These are phyloP conservation scores for Xerocomus minutiporus DNA, from an alignment of 1,284 basidiomycete genomes.

Conservation along the genomic window DNA sequence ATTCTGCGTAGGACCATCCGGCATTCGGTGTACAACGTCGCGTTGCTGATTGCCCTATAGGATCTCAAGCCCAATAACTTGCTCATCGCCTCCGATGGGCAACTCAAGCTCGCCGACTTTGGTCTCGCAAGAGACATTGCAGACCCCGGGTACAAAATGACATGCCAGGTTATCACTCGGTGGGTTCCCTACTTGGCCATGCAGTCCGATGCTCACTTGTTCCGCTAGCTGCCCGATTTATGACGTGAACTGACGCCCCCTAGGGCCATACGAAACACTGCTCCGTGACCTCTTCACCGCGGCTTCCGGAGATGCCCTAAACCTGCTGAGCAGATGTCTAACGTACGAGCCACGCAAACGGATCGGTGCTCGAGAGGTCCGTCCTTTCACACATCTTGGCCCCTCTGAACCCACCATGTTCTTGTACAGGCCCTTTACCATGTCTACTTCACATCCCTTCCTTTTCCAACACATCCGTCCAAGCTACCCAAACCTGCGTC, in stretches of 20 bases:
- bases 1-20: slow-evolving; percentile 7
- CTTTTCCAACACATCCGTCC: slow-evolving; percentile 76
- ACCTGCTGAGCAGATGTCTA: slow-evolving; percentile 77
- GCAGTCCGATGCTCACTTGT: not conserved
- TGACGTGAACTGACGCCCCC: not conserved
- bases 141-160: slow-evolving; percentile 94
- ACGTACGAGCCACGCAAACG: slow-evolving; percentile 84
- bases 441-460: slow-evolving; percentile 71
- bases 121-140: slow-evolving; percentile 95
- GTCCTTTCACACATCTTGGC: not conserved
- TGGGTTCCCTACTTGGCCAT: slow-evolving; percentile 31
- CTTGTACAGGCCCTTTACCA: slow-evolving; percentile 63
- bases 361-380: slow-evolving; percentile 74
- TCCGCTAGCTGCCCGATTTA: too few relatives aligned
- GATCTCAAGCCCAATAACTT: slow-evolving; percentile 99
- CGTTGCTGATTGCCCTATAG: slow-evolving; percentile 39
- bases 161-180: slow-evolving; percentile 96
- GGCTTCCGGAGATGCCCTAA: slow-evolving; percentile 82
- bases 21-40: slow-evolving; percentile 1
- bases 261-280: slow-evolving; percentile 82
- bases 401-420: slow-evolving; percentile 3
- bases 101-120: slow-evolving; percentile 98
- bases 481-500: slow-evolving; percentile 73
- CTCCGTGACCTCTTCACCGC: slow-evolving; percentile 88
- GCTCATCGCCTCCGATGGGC: slow-evolving; percentile 86